Percentiles rank a stretch among this genome's conserved stretches.
Conservation (phyloP, 305 asterid species). For the Vinca major region DNA sequence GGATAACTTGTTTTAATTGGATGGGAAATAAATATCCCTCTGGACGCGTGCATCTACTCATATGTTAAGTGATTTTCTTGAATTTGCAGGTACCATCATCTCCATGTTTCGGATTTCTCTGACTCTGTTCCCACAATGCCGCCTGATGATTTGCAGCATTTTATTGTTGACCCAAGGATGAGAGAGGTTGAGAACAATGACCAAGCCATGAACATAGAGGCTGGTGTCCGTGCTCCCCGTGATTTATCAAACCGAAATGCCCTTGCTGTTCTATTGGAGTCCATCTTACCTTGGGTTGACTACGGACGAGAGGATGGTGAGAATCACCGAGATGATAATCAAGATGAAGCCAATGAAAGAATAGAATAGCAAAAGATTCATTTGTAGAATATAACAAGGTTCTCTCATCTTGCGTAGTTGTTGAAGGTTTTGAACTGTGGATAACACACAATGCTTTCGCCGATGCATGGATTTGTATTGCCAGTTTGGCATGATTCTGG, state of each 20-base stretch:
- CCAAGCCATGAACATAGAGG: constrained; percentile 26
- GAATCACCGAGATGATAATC: constrained; percentile 20
- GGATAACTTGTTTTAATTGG: neutral
- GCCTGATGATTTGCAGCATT: constrained; percentile 79
- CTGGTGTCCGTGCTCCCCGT: constrained; percentile 25
- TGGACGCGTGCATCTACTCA: neutral
- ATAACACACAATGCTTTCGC: too few relatives aligned
- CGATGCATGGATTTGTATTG: too few relatives aligned
- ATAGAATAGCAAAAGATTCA: neutral
- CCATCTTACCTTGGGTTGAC: constrained; percentile 72
- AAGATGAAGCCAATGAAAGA: neutral
- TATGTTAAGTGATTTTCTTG: constrained; percentile 1
- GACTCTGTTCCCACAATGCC: constrained; percentile 82
- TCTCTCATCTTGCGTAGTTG: neutral
- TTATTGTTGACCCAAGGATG: constrained; percentile 57
- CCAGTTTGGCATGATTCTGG: too few relatives aligned
- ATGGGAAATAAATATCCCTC: too few relatives aligned
- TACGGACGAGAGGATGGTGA: constrained; percentile 30
- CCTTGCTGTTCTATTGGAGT: constrained; percentile 71
- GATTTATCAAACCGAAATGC: constrained; percentile 62
- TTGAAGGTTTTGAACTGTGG: too few relatives aligned
- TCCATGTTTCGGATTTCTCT: constrained; percentile 72
- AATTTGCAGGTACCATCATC: constrained; percentile 62
- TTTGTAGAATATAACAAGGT: neutral
- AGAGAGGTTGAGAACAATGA: constrained; percentile 35